Conservation (phyloP, 257 asterid species). For the Echium plantagineum region DNA sequence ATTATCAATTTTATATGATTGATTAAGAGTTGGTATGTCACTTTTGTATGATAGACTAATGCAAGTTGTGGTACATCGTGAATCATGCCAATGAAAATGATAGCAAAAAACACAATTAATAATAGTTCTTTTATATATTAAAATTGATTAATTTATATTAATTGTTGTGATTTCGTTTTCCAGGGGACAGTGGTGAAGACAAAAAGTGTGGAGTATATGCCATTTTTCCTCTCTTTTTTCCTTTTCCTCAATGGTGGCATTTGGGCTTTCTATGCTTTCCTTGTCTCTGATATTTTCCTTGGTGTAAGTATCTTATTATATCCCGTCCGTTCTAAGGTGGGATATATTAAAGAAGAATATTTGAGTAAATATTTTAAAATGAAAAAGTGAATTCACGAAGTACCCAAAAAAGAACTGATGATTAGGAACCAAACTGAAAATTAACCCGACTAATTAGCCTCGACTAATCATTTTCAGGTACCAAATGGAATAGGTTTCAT, state of each 20-base stretch:
- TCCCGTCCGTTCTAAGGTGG: too few relatives aligned
- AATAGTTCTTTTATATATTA: not conserved
- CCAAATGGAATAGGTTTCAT: conserved; percentile 30
- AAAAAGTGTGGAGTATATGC: conserved; percentile 57
- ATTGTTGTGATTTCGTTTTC: conserved; percentile 4
- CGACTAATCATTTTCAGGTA: too few relatives aligned
- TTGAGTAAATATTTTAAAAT: too few relatives aligned
- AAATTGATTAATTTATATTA: not conserved
- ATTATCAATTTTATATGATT: too few relatives aligned
- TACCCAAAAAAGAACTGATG: too few relatives aligned
- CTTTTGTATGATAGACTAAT: too few relatives aligned
- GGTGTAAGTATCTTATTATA: conserved; percentile 51
- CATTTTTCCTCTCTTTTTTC: conserved; percentile 44
- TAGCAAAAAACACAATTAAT: not conserved
- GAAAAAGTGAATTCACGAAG: too few relatives aligned
- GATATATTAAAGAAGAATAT: too few relatives aligned
- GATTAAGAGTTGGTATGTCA: too few relatives aligned
- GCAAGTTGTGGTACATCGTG: too few relatives aligned
- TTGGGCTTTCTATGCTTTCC: conserved; percentile 46
- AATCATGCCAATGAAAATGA: not conserved
- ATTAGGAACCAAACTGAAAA: too few relatives aligned
- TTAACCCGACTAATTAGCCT: too few relatives aligned
- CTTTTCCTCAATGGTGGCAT: conserved; percentile 46
- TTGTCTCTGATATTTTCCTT: conserved; percentile 38
- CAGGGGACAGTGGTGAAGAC: conserved; percentile 41